Base-by-base conservation (phyloP, 1,284 basidiomycete species). In the Leccinum angustisporum region DNA sequence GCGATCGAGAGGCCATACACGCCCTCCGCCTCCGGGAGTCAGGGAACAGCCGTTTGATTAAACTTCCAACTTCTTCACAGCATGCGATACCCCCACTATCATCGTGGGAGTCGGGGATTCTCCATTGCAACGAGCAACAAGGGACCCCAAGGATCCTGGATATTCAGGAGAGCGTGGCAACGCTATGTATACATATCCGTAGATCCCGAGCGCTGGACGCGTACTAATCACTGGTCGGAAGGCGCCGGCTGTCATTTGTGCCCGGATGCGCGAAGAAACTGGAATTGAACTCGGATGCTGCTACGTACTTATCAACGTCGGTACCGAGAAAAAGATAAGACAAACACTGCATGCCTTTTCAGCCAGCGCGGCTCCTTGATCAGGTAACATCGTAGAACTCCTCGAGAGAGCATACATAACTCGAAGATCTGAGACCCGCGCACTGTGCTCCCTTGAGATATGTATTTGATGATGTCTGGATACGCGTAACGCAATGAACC, bases 291-390 rank as follows among this genome's bases (percentile, higher is more conserved):
- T 66, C 6, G 36, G 10, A 5, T 40, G 63, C 10, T 59, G 65
- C 64, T 59, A 58, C 58, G 65, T 68, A 55, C 61, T 38, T 53
- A 54, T 59, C n/a, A 9, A 30, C 7, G 11, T 5, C n/a, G n/a
- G 16, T 18, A 14, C 13, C 46, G 21, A 16, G 38, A 25, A 50
- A 21, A 38, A n/a, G 16, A 36, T 34, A 25, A 34, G 33, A 54
- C 7, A 36, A 18, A 38, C 36, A 38, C n/a, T n/a, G 34, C 7
- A 52, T 57, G 59, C 58, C 53, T 57, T 63, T 73, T 76, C 63
- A 75, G 73, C 61, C 80, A 82, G 71, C 80, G 81, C 65, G 83
- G 82, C 0, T 82, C 83, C 13, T 71, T 85, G n/a, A 16, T 80
- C 82, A 0, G 74, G 82, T 21, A 40, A 79, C 9, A 74, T 84